Conservation (phyloP, 1,284 basidiomycete species). For the Ceratobasidium sp. region DNA sequence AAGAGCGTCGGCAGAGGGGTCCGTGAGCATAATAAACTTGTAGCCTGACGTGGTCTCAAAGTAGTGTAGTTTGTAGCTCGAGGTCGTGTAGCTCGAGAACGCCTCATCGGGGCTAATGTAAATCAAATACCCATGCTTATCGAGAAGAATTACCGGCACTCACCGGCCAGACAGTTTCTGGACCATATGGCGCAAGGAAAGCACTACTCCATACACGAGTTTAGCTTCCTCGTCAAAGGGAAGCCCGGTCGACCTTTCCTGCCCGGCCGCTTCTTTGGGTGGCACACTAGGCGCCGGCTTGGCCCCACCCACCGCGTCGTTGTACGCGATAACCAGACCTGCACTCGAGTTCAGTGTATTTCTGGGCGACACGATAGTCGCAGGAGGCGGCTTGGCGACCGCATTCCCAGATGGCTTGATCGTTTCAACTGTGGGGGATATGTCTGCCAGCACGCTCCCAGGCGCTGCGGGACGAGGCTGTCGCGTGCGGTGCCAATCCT, state of each 20-base stretch:
- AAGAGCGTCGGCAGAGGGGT: constrained; percentile 80
- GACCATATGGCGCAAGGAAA: constrained; percentile 93
- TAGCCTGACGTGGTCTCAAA: constrained; percentile 93
- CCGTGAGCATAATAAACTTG: constrained; percentile 95
- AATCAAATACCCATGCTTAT: constrained; percentile 17
- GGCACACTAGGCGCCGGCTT: constrained; percentile 54
- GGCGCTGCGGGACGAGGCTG: constrained; percentile 75
- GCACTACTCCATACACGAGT: constrained; percentile 94
- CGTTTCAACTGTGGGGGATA: constrained; percentile 68
- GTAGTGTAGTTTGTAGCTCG: constrained; percentile 92
- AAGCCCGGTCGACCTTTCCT: constrained; percentile 59
- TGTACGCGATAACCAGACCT: constrained; percentile 74
- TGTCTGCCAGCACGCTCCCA: constrained; percentile 77
- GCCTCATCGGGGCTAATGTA: constrained; percentile 75
- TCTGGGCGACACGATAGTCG: constrained; percentile 60
- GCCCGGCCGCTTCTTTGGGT: constrained; percentile 56
- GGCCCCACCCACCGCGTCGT: constrained; percentile 56
- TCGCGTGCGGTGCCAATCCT: constrained; percentile 89
- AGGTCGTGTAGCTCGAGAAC: constrained; percentile 91
- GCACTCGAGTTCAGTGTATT: constrained; percentile 70
- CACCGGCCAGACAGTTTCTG: constrained; percentile 91
- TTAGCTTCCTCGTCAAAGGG: constrained; percentile 98
- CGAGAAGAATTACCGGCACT: constrained; percentile 48
- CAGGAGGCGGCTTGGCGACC: constrained; percentile 54
- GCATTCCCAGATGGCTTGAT: constrained; percentile 55